These are phyloP conservation scores for Colletotrichum sp. DNA, from an alignment of 2,329 filamentous ascomycete species.

Conservation along the genomic window DNA sequence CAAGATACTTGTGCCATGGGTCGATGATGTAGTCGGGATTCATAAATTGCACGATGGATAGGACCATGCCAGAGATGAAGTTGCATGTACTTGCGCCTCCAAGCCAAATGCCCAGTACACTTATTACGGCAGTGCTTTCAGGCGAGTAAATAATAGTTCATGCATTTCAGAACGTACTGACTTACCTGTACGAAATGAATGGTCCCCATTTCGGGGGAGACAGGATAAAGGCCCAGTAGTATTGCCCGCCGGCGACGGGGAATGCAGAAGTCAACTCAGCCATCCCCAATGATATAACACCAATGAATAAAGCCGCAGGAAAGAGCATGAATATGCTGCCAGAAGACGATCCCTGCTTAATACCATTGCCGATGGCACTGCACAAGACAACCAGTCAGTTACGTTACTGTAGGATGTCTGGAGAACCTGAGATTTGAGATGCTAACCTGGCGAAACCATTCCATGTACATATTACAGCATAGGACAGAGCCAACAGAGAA, in stretches of 20 bases:
- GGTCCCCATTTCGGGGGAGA: constrained; percentile 23
- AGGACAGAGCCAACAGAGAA: constrained; percentile 30
- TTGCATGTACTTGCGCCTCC: constrained; percentile 22
- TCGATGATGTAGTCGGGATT: neutral
- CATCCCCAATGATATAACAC: constrained; percentile 30
- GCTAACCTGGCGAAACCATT: constrained; percentile 29
- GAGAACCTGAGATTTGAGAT: neutral
- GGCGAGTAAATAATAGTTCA: neutral
- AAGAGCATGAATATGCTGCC: constrained; percentile 30
- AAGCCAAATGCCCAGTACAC: neutral
- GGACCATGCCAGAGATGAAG: constrained; percentile 23
- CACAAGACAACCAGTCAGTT: neutral
- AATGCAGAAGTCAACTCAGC: constrained; percentile 29
- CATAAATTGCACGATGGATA: constrained; percentile 24
- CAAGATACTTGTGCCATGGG: neutral
- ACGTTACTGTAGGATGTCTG: neutral
- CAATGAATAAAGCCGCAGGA: constrained; percentile 31
- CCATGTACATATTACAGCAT: constrained; percentile 35
- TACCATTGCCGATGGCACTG: constrained; percentile 28
- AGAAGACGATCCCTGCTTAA: constrained; percentile 28
- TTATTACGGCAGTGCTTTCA: neutral
- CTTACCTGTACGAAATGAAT: constrained; percentile 19
- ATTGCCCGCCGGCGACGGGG: constrained; percentile 31
- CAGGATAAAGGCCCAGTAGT: constrained; percentile 31
- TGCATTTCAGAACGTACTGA: neutral